Percentiles rank a stretch among this genome's conserved stretches.
Evolutionary conservation across 805 yeast species (phyloP).

Genomic region (Cyberlindnera xylosilytica): DNA sequence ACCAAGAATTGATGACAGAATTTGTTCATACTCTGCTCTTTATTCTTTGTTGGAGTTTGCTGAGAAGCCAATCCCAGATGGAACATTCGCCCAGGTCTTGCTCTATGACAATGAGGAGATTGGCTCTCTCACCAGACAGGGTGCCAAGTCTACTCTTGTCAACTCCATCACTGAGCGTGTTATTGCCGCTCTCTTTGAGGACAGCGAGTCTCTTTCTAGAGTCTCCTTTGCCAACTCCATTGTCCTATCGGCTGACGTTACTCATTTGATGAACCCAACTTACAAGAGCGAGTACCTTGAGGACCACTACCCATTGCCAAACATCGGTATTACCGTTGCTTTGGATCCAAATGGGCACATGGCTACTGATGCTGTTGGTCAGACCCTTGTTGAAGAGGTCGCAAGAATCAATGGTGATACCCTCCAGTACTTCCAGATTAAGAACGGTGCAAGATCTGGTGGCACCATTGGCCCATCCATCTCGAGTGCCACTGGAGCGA

Average conservation of each 20-base stretch:
- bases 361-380: constrained; percentile 77
- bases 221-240: constrained; percentile 69
- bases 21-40: constrained; percentile 74
- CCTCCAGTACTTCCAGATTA: constrained; percentile 79
- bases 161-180: constrained; percentile 63
- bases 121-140: constrained; percentile 77
- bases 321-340: constrained; percentile 68
- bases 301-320: constrained; percentile 76
- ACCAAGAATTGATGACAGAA: constrained; percentile 83
- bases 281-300: constrained; percentile 66
- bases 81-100: constrained; percentile 55
- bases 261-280: constrained; percentile 79
- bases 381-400: constrained; percentile 66
- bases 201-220: constrained; percentile 28
- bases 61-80: constrained; percentile 32
- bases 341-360: constrained; percentile 78
- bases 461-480: constrained; percentile 84
- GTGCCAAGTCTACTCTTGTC: constrained; percentile 75
- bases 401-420: constrained; percentile 62
- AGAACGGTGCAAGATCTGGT: constrained; percentile 82
- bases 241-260: constrained; percentile 80
- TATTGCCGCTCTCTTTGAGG: constrained; percentile 27
- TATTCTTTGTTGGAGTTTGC: constrained; percentile 50
- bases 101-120: constrained; percentile 81
- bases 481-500: constrained; percentile 62